Evolutionary conservation across 306 rosid genomes (phyloP).

Genomic region (Quercus cerris): DNA sequence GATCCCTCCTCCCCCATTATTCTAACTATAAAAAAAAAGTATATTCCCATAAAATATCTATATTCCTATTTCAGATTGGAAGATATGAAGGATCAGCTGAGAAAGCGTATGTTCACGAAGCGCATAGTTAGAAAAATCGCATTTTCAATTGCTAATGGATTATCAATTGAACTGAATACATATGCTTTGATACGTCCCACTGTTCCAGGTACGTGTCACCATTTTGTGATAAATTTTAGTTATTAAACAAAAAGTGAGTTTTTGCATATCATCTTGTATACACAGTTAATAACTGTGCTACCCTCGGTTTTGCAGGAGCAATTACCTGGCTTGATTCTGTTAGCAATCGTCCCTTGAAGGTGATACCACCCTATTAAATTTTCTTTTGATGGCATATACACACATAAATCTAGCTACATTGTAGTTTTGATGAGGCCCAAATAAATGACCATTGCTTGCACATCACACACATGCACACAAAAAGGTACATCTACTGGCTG

Average conservation of each 20-base stretch:
- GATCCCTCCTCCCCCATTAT: too few species aligned
- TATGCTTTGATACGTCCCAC: conserved; percentile 92
- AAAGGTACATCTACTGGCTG: too few species aligned
- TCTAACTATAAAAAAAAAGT: too few species aligned
- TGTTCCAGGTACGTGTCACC: conserved; percentile 52
- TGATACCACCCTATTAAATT: conserved; percentile 23
- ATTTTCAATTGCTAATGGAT: conserved; percentile 60
- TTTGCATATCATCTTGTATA: conserved; percentile 17
- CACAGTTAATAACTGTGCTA: conserved; percentile 6
- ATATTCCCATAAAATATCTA: not conserved
- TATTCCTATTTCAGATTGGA: conserved; percentile 56
- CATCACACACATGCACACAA: too few species aligned
- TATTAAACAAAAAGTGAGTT: conserved; percentile 2
- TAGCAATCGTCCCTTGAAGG: conserved; percentile 89
- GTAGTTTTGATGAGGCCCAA: not conserved
- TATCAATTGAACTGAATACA: conserved; percentile 66
- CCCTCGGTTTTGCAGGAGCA: conserved; percentile 53
- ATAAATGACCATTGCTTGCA: not conserved
- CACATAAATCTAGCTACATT: not conserved
- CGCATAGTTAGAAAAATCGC: conserved; percentile 64
- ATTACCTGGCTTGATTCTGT: conserved; percentile 93
- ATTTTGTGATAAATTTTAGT: conserved; percentile 12
- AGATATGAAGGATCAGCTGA: conserved; percentile 87
- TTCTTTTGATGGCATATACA: conserved; percentile 1
- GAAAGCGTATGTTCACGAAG: conserved; percentile 89